Percentiles rank a stretch among this genome's conserved stretches.
phyloP scores from a whole-genome alignment of 352 stramenopile genomes.

The Phytophthora fragariae region DNA sequence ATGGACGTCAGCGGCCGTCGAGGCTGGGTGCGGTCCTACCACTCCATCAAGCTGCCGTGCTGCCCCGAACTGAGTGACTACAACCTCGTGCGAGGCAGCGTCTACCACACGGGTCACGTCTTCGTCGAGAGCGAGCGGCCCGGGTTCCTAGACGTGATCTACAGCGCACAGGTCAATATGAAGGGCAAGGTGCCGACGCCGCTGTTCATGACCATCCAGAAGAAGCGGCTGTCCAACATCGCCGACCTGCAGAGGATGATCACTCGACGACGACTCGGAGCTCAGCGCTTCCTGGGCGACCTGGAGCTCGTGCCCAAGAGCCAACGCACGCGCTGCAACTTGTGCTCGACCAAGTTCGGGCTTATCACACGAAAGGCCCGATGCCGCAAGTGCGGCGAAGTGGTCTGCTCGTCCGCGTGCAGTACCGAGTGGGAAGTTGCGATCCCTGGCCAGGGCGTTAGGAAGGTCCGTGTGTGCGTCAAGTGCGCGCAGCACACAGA shows the following conservation, averaged over 20 bases:
- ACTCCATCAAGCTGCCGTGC: slow-evolving; percentile 73
- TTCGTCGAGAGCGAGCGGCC: slow-evolving; percentile 73
- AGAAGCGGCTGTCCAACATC: slow-evolving; percentile 59
- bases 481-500: slow-evolving; percentile 54
- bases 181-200: slow-evolving; percentile 61
- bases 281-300: slow-evolving; percentile 67
- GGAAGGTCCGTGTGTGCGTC: slow-evolving; percentile 70
- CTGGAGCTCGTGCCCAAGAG: slow-evolving; percentile 72
- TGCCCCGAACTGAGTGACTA: slow-evolving; percentile 64
- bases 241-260: slow-evolving; percentile 60
- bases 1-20: slow-evolving; percentile 62
- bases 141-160: slow-evolving; percentile 73
- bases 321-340: slow-evolving; percentile 59
- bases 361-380: slow-evolving; percentile 68
- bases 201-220: slow-evolving; percentile 62
- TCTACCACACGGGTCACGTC: slow-evolving; percentile 79
- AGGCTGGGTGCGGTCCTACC: slow-evolving; percentile 75
- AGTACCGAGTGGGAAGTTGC: slow-evolving; percentile 65
- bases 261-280: slow-evolving; percentile 56
- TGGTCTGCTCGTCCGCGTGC: slow-evolving; percentile 67
- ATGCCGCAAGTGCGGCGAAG: slow-evolving; percentile 80
- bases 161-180: slow-evolving; percentile 68
- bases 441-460: slow-evolving; percentile 50
- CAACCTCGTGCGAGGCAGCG: slow-evolving; percentile 64
- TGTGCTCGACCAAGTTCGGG: slow-evolving; percentile 68